phyloP scores from a whole-genome alignment of 495 filamentous ascomycete species.

The Platismatia glauca region DNA sequence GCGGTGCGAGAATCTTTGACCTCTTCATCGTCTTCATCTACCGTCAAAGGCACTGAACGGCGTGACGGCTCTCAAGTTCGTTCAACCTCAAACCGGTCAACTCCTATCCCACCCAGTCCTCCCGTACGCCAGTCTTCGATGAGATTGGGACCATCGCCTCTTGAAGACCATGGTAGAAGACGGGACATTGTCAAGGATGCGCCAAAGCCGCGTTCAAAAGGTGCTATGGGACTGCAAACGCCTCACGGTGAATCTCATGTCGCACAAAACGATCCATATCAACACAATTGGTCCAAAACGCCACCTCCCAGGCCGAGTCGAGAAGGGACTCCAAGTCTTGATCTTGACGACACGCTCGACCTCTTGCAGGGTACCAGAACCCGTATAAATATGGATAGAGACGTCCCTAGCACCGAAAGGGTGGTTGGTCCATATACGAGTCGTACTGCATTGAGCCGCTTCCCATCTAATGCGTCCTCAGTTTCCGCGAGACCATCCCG shows the following conservation, averaged over 20 bases:
- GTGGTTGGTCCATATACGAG: constrained; percentile 9
- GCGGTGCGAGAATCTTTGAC: constrained; percentile 54
- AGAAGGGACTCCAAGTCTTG: constrained; percentile 65
- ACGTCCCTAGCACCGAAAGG: constrained; percentile 13
- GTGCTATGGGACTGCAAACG: constrained; percentile 21
- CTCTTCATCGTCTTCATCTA: constrained; percentile 53
- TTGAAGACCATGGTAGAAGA: constrained; percentile 19
- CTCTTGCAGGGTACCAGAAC: constrained; percentile 35
- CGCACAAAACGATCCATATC: constrained; percentile 17
- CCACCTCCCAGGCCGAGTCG: constrained; percentile 64
- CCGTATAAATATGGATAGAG: constrained; percentile 35
- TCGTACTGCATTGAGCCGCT: constrained; percentile 26
- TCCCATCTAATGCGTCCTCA: constrained; percentile 35
- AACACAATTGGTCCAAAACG: constrained; percentile 21
- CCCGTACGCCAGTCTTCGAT: constrained; percentile 57
- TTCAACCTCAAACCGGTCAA: constrained; percentile 17
- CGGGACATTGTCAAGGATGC: constrained; percentile 9
- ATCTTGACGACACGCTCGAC: constrained; percentile 59
- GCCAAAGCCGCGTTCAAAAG: constrained; percentile 10
- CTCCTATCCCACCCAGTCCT: constrained; percentile 49
- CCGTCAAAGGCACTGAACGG: constrained; percentile 36
- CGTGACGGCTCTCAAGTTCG: constrained; percentile 20
- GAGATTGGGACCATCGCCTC: constrained; percentile 32
- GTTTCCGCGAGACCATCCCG: constrained; percentile 31
- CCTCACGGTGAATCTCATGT: constrained; percentile 25